Conservation (phyloP, 192 early-diverging fungal species). For the Pilobolus umbonatus region DNA sequence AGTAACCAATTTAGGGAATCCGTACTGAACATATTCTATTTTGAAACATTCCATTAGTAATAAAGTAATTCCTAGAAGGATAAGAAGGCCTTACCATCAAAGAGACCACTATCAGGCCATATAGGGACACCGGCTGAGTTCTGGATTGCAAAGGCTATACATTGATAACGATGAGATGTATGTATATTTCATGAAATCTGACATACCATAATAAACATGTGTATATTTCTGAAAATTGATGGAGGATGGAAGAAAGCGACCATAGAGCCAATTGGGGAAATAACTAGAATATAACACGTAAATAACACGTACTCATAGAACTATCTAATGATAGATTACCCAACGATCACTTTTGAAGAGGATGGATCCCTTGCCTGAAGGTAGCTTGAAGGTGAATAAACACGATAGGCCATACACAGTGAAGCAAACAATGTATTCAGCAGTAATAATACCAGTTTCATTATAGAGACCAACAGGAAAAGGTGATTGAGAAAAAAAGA, state of each 20-base stretch:
- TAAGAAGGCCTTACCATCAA: slow-evolving; percentile 3
- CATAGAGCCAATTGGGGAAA: slow-evolving; percentile 23
- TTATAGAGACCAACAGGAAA: no score
- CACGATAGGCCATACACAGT: no score
- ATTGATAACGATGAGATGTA: background rate
- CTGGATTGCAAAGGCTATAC: slow-evolving; percentile 18
- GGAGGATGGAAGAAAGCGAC: slow-evolving; percentile 12
- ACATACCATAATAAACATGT: slow-evolving; percentile 28
- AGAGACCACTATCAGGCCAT: slow-evolving; percentile 21
- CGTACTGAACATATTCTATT: background rate
- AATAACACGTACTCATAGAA: background rate
- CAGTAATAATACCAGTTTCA: no score
- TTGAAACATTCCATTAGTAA: background rate
- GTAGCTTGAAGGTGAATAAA: slow-evolving; percentile 2
- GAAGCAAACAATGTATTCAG: no score
- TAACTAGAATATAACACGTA: slow-evolving; percentile 6
- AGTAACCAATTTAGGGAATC: slow-evolving; percentile 2
- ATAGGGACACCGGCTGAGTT: slow-evolving; percentile 14
- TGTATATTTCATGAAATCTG: background rate
- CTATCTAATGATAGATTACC: background rate
- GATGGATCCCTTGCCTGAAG: slow-evolving; percentile 5
- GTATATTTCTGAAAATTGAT: slow-evolving; percentile 27
- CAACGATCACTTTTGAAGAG: slow-evolving; percentile 16
- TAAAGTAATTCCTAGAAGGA: background rate
- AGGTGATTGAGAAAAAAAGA: no score